phyloP scores from a whole-genome alignment of 305 asterid species.

The Salvia sclarea region DNA sequence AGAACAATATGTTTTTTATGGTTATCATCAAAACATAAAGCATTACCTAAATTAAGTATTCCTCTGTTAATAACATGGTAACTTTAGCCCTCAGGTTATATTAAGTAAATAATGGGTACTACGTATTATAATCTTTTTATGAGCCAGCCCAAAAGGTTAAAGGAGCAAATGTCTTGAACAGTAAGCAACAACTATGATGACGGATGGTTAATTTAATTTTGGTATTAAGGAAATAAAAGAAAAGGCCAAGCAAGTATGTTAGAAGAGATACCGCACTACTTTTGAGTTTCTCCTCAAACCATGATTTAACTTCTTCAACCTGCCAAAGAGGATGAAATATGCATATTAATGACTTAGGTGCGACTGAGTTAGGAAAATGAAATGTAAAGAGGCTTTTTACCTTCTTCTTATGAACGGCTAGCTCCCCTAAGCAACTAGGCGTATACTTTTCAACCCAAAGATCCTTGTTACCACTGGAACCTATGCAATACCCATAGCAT shows the following conservation, averaged over 20 bases:
- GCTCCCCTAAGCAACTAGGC: conserved; percentile 74
- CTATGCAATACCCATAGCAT: conserved; percentile 39
- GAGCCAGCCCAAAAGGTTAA: background rate
- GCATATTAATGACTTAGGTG: conserved; percentile 29
- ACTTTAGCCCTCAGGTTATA: background rate
- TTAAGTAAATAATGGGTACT: background rate
- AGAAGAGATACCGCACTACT: conserved; percentile 48
- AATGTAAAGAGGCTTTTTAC: conserved; percentile 35
- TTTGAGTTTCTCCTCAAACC: conserved; percentile 76
- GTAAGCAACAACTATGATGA: conserved; percentile 2
- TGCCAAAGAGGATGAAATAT: conserved; percentile 42
- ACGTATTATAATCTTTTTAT: background rate
- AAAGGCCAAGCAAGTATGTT: background rate
- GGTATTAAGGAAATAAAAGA: background rate
- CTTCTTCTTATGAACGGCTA: conserved; percentile 96
- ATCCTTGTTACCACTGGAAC: conserved; percentile 50
- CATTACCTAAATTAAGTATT: background rate
- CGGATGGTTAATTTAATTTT: conserved; percentile 4
- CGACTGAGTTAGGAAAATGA: conserved; percentile 12
- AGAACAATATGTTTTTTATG: conserved; percentile 7
- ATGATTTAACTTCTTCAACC: conserved; percentile 85
- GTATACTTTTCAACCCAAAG: conserved; percentile 76
- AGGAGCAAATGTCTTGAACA: background rate
- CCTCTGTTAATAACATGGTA: background rate
- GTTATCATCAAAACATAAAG: background rate